A percentile compares a stretch with the other conserved stretches of the same genome.
Conservation (phyloP, 2,329 filamentous ascomycete genomes). For the Aureobasidium sp. region DNA sequence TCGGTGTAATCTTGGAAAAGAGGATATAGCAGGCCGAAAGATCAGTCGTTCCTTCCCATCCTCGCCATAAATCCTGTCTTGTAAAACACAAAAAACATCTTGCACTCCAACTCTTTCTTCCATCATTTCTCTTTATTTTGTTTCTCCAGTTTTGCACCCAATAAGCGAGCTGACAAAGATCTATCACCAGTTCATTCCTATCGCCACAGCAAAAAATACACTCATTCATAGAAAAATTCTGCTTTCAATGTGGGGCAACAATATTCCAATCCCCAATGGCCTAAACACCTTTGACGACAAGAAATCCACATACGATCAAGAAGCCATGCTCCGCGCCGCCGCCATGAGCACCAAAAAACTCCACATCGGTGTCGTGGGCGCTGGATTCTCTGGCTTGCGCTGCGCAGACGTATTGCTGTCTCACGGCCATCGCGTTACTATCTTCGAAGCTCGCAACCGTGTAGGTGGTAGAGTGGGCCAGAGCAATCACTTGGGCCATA, state of each 20-base stretch:
- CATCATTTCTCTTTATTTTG: background rate
- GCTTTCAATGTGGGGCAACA: slow-evolving; percentile 10
- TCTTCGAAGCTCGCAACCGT: slow-evolving; percentile 61
- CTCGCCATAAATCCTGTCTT: background rate
- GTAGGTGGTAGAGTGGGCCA: slow-evolving; percentile 58
- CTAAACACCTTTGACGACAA: background rate
- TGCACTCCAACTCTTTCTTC: background rate
- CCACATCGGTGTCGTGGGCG: slow-evolving; percentile 58
- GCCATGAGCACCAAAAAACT: background rate
- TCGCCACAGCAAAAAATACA: background rate
- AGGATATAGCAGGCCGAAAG: background rate
- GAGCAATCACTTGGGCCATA: slow-evolving; percentile 36
- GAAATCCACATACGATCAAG: background rate
- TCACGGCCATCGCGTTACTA: slow-evolving; percentile 59
- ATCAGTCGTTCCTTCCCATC: background rate
- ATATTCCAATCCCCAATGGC: slow-evolving; percentile 10
- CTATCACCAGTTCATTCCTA: background rate
- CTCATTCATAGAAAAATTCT: background rate
- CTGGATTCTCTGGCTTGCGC: slow-evolving; percentile 63
- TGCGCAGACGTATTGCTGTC: slow-evolving; percentile 62
- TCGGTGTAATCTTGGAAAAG: background rate
- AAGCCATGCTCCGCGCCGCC: slow-evolving; percentile 12
- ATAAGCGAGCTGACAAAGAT: background rate
- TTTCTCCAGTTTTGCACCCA: background rate
- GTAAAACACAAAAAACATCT: background rate